phyloP scores from a whole-genome alignment of 306 rosid genomes.

The Albizia julibrissin region DNA sequence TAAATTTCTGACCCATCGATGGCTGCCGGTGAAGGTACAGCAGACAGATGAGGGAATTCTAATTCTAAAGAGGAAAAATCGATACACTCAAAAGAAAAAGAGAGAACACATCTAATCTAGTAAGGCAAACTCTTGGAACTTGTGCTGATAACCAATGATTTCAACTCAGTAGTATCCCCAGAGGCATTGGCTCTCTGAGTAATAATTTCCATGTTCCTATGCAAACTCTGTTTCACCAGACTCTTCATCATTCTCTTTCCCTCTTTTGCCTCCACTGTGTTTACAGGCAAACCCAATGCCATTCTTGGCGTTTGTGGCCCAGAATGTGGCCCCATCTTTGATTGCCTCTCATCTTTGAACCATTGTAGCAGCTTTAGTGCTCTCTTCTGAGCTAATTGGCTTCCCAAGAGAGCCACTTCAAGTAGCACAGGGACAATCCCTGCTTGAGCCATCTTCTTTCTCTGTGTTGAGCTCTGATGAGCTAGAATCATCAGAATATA shows the following conservation, averaged over 20 bases:
- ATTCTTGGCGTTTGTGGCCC: slow-evolving; percentile 86
- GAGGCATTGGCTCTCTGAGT: slow-evolving; percentile 67
- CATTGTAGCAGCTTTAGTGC: slow-evolving; percentile 80
- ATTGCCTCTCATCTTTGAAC: slow-evolving; percentile 85
- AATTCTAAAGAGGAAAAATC: not conserved
- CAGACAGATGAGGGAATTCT: slow-evolving; percentile 11
- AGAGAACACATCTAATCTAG: slow-evolving; percentile 39
- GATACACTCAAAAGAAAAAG: not conserved
- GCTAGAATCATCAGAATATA: slow-evolving; percentile 88
- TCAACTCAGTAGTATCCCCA: slow-evolving; percentile 57
- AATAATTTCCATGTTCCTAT: slow-evolving; percentile 84
- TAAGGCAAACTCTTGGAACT: slow-evolving; percentile 95
- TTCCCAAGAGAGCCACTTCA: slow-evolving; percentile 81
- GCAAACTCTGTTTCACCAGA: slow-evolving; percentile 85
- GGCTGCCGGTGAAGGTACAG: slow-evolving; percentile 15
- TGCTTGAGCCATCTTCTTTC: slow-evolving; percentile 67
- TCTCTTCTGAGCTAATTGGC: slow-evolving; percentile 82
- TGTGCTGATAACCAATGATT: slow-evolving; percentile 78
- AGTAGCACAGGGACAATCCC: slow-evolving; percentile 77
- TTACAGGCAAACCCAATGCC: slow-evolving; percentile 63
- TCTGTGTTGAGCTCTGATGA: slow-evolving; percentile 81
- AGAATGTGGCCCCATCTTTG: slow-evolving; percentile 82
- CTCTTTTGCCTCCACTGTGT: slow-evolving; percentile 50
- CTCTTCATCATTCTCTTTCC: slow-evolving; percentile 90
- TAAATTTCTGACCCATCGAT: not conserved